Evolutionary conservation across 768 basidiomycete species (phyloP).

Genomic region (Porpolomopsis calyptriformis): DNA sequence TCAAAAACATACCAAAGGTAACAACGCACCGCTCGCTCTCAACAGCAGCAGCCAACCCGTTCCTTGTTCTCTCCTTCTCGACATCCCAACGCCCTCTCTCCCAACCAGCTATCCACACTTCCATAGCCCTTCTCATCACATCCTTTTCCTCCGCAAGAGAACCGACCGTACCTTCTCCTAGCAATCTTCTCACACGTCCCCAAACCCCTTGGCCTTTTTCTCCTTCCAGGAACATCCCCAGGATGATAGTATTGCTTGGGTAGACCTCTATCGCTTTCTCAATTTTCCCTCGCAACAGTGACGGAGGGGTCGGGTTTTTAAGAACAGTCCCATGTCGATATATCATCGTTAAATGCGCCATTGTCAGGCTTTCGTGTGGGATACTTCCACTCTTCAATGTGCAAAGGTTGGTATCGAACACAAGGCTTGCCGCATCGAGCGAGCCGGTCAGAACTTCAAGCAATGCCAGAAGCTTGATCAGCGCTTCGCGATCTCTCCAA

Average conservation of each 20-base stretch:
- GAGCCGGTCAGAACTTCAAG: conserved; percentile 45
- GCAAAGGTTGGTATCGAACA: conserved; percentile 30
- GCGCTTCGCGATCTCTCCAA: conserved; percentile 53
- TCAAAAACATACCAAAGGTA: conserved; percentile 3
- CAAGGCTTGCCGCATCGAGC: conserved; percentile 25
- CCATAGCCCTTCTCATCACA: conserved; percentile 47
- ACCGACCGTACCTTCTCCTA: conserved; percentile 42
- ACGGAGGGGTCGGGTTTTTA: conserved; percentile 47
- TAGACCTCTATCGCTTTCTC: conserved; percentile 45
- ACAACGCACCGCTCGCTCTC: conserved; percentile 53
- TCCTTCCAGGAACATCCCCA: conserved; percentile 66
- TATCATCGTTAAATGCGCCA: conserved; percentile 47
- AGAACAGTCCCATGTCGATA: conserved; percentile 48
- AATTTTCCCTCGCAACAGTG: conserved; percentile 45
- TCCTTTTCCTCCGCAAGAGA: conserved; percentile 38
- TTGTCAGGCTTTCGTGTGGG: conserved; percentile 44
- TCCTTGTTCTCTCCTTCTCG: conserved; percentile 63
- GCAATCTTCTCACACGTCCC: conserved; percentile 52
- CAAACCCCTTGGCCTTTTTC: conserved; percentile 72
- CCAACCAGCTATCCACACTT: conserved; percentile 78
- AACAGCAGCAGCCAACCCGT: conserved; percentile 49
- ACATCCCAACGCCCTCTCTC: conserved; percentile 59
- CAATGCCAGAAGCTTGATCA: conserved; percentile 56
- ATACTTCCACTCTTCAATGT: conserved; percentile 17
- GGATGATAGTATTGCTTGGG: conserved; percentile 58